Evolutionary conservation across 176 grass and related monocot genomes (phyloP).

Genomic region (Miscanthus lutarioriparius): DNA sequence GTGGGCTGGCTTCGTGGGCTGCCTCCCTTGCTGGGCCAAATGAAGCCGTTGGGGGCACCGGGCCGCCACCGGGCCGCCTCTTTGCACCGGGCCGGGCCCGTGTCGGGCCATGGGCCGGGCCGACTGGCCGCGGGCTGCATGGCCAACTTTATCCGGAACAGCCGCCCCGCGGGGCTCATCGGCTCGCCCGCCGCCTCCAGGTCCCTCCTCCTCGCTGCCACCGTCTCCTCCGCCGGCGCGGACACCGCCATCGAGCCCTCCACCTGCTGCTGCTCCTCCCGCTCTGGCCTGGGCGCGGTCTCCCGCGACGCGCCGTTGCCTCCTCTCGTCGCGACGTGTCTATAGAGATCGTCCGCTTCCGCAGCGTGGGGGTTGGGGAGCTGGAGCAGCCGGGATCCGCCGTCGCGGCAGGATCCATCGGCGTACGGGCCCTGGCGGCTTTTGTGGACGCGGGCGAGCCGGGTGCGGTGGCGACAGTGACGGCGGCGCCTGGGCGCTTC

Average conservation of each 20-base stretch:
- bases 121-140: no score
- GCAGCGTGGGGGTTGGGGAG: background rate
- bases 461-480: conserved; percentile 2
- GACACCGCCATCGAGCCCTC: background rate
- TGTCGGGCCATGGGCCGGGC: no score
- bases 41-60: no score
- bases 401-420: conserved; percentile 40
- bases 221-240: background rate
- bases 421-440: background rate
- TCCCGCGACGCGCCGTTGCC: background rate
- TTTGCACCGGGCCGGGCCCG: no score
- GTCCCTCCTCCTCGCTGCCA: background rate
- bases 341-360: conserved; percentile 31
- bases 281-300: background rate
- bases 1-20: no score
- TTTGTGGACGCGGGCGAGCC: background rate
- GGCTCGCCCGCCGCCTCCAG: conserved; percentile 36
- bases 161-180: conserved; percentile 77
- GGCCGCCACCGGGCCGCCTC: no score
- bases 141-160: no score
- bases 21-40: no score
- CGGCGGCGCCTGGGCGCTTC: conserved; percentile 23
- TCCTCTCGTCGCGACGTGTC: conserved; percentile 19
- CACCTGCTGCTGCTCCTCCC: background rate
- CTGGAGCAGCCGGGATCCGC: background rate